Conservation (phyloP, 164 flowering plant genomes). For the Nelumbo lutea region DNA sequence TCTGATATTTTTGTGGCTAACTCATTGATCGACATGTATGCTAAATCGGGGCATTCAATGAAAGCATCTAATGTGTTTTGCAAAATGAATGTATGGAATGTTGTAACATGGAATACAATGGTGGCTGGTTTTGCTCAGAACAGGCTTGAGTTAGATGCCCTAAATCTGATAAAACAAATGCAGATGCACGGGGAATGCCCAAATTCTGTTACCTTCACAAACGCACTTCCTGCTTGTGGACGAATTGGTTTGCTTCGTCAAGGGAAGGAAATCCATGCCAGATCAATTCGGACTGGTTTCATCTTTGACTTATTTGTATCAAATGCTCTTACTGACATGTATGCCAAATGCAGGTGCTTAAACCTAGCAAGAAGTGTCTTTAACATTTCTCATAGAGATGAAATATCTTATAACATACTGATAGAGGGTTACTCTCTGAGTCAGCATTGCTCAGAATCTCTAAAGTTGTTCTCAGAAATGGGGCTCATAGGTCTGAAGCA, state of each 20-base stretch:
- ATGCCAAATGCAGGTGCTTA: slow-evolving; percentile 34
- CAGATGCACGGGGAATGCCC: slow-evolving; percentile 26
- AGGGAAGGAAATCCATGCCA: slow-evolving; percentile 43
- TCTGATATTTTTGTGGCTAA: slow-evolving; percentile 47
- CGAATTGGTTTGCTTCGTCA: slow-evolving; percentile 28
- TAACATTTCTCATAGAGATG: slow-evolving; percentile 27
- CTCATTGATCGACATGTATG: slow-evolving; percentile 65
- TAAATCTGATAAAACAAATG: slow-evolving; percentile 26
- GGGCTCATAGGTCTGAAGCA: slow-evolving; percentile 16
- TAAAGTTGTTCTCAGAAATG: slow-evolving; percentile 27
- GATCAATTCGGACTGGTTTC: slow-evolving; percentile 27
- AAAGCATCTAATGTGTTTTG: slow-evolving; percentile 42
- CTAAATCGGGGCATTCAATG: slow-evolving; percentile 36
- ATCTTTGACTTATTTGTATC: slow-evolving; percentile 30
- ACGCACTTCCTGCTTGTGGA: slow-evolving; percentile 47
- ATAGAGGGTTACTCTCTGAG: slow-evolving; percentile 36
- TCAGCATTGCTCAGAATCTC: slow-evolving; percentile 14
- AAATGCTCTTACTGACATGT: slow-evolving; percentile 45
- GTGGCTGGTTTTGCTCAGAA: slow-evolving; percentile 34
- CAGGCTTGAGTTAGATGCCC: slow-evolving; percentile 24
- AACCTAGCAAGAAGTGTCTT: slow-evolving; percentile 31
- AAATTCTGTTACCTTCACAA: slow-evolving; percentile 35
- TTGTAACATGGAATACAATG: slow-evolving; percentile 71
- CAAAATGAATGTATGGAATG: slow-evolving; percentile 28
- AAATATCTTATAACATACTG: slow-evolving; percentile 42